Evolutionary conservation across 1,284 basidiomycete species (phyloP).

Genomic region (Jaminaea rosea): DNA sequence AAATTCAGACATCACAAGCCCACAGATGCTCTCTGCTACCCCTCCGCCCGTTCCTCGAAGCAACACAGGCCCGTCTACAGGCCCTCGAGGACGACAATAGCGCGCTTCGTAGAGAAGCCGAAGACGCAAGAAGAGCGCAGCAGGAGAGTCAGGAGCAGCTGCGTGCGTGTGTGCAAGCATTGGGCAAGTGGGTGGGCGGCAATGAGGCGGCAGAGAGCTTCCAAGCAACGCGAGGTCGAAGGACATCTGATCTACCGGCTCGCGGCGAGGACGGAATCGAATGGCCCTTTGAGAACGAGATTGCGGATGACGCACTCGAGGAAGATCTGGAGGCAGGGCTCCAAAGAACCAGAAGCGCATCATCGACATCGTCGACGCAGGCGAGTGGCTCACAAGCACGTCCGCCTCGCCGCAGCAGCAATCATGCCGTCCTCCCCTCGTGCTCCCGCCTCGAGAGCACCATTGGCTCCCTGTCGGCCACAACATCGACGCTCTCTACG

Average conservation of each 20-base stretch:
- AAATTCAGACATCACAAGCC: constrained; percentile 8
- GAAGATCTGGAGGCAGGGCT: too few species aligned
- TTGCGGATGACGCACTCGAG: too few species aligned
- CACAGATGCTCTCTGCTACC: constrained; percentile 16
- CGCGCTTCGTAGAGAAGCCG: neutral
- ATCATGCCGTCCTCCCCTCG: too few species aligned
- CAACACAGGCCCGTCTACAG: neutral
- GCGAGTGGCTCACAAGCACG: too few species aligned
- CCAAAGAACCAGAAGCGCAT: too few species aligned
- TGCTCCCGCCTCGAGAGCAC: neutral
- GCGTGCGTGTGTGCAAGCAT: neutral
- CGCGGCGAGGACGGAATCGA: neutral
- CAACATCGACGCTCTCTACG: neutral
- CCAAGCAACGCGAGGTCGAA: neutral
- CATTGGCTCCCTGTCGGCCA: neutral
- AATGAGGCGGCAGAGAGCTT: neutral
- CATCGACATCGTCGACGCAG: too few species aligned
- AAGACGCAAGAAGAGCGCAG: neutral
- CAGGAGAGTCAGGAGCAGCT: neutral
- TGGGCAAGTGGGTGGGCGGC: neutral
- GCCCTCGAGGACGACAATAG: neutral
- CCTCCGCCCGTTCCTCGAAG: constrained; percentile 18
- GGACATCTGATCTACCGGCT: neutral
- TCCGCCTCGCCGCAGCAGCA: too few species aligned
- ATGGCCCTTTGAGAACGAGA: neutral